These are phyloP conservation scores for Leccinum barrowsii DNA, from an alignment of 768 basidiomycete species.

Conservation along the genomic window DNA sequence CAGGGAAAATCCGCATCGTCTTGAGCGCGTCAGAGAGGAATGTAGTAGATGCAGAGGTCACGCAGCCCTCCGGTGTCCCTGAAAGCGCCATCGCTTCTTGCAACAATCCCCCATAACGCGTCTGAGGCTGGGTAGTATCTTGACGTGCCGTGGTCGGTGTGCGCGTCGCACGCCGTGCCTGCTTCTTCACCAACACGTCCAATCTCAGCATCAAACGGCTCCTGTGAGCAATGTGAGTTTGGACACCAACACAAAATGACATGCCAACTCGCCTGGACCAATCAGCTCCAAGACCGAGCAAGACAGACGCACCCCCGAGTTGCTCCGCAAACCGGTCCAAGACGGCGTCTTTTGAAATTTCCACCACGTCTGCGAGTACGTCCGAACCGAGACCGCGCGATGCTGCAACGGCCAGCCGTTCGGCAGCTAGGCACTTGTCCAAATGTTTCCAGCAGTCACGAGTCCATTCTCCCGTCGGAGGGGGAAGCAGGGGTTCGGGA, in stretches of 20 bases:
- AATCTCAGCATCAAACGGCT: slow-evolving; percentile 28
- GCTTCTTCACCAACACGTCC: slow-evolving; percentile 30
- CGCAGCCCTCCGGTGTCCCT: slow-evolving; percentile 17
- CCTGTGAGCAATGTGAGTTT: slow-evolving; percentile 10
- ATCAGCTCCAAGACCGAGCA: slow-evolving; percentile 40
- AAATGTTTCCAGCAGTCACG: slow-evolving; percentile 79
- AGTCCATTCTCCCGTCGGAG: slow-evolving; percentile 46
- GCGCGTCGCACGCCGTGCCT: slow-evolving; percentile 9
- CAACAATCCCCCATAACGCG: slow-evolving; percentile 52
- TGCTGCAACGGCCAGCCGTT: slow-evolving; percentile 50
- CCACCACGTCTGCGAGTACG: slow-evolving; percentile 48
- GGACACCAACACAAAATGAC: background rate
- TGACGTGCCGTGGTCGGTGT: background rate
- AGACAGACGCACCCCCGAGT: slow-evolving; percentile 43
- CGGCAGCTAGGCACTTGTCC: slow-evolving; percentile 76
- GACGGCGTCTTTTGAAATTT: slow-evolving; percentile 53
- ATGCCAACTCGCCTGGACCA: slow-evolving; percentile 54
- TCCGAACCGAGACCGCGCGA: slow-evolving; percentile 27
- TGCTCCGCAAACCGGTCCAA: slow-evolving; percentile 53
- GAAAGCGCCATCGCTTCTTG: slow-evolving; percentile 27
- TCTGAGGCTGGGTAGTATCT: slow-evolving; percentile 34
- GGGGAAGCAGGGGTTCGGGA: slow-evolving; percentile 1
- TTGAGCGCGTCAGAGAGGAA: slow-evolving; percentile 35
- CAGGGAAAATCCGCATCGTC: slow-evolving; percentile 33
- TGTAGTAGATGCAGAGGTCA: slow-evolving; percentile 8